phyloP scores from a whole-genome alignment of 2,329 filamentous ascomycete genomes.

The Penicillium verrucosum region DNA sequence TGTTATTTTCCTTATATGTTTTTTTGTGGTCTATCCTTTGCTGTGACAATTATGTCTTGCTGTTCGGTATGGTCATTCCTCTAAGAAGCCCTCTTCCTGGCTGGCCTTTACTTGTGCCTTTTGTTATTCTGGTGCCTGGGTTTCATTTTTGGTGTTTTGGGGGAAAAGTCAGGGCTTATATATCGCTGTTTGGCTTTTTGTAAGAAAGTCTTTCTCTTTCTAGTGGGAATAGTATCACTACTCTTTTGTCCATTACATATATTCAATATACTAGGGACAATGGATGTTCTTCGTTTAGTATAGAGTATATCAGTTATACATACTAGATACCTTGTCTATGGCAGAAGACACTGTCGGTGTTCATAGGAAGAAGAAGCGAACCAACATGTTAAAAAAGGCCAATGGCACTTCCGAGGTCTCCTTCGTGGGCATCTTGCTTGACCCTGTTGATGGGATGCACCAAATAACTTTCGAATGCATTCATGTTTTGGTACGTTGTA shows the following conservation, averaged over 20 bases:
- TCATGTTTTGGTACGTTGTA: background rate
- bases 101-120: background rate
- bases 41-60: constrained; percentile 1
- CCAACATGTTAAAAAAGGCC: background rate
- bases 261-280: background rate
- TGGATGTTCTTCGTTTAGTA: background rate
- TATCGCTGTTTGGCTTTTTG: constrained; percentile 4
- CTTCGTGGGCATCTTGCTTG: background rate
- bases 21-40: background rate
- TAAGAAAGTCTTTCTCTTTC: background rate
- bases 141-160: constrained; percentile 7
- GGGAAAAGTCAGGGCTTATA: constrained; percentile 11
- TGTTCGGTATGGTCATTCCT: constrained; percentile 1
- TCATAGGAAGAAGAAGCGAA: background rate
- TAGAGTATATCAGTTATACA: too few species aligned
- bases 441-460: too few species aligned
- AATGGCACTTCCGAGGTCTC: background rate
- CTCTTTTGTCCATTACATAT: constrained; percentile 1
- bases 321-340: background rate
- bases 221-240: constrained; percentile 11
- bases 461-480: background rate
- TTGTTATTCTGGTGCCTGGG: constrained; percentile 1
- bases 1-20: background rate
- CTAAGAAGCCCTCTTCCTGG: background rate
- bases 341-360: background rate